Conservation (phyloP, 768 basidiomycete genomes). For the Boletus barrowsii region DNA sequence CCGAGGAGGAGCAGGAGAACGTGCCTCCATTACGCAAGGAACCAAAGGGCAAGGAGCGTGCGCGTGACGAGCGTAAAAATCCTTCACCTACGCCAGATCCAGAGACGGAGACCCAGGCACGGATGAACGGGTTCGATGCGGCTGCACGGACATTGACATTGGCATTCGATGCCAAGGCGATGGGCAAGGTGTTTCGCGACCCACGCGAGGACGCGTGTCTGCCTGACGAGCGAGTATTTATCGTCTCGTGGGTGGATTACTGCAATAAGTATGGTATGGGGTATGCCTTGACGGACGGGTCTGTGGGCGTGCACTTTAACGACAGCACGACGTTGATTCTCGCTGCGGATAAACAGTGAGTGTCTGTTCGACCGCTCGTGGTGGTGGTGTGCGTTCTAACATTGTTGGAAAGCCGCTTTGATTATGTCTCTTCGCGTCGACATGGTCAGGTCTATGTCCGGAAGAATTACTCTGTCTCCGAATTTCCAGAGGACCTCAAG, state of each 20-base stretch:
- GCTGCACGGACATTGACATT: slow-evolving; percentile 47
- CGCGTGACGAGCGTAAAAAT: slow-evolving; percentile 22
- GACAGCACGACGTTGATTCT: slow-evolving; percentile 87
- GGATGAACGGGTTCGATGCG: slow-evolving; percentile 63
- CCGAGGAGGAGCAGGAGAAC: slow-evolving; percentile 36
- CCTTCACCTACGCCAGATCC: slow-evolving; percentile 4
- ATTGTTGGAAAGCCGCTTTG: slow-evolving; percentile 59
- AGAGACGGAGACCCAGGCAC: slow-evolving; percentile 28
- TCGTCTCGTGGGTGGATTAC: slow-evolving; percentile 99
- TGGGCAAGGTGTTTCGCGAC: slow-evolving; percentile 64
- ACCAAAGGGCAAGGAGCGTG: slow-evolving; percentile 31
- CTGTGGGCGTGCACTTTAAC: slow-evolving; percentile 94
- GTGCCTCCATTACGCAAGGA: slow-evolving; percentile 32
- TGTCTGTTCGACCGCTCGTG: background rate
- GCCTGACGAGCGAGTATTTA: slow-evolving; percentile 77
- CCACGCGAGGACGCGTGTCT: slow-evolving; percentile 54
- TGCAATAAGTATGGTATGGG: slow-evolving; percentile 99
- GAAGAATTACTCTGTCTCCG: slow-evolving; percentile 64
- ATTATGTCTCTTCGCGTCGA: slow-evolving; percentile 73
- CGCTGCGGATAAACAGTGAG: slow-evolving; percentile 83
- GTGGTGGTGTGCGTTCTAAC: background rate
- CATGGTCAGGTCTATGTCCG: slow-evolving; percentile 67
- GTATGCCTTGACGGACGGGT: slow-evolving; percentile 93
- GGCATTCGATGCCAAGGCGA: slow-evolving; percentile 69
- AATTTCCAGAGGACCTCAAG: slow-evolving; percentile 80